Percentiles rank a stretch among this genome's conserved stretches.
phyloP scores from a whole-genome alignment of 805 yeast genomes.

The Metahyphopichia silvanorum region DNA sequence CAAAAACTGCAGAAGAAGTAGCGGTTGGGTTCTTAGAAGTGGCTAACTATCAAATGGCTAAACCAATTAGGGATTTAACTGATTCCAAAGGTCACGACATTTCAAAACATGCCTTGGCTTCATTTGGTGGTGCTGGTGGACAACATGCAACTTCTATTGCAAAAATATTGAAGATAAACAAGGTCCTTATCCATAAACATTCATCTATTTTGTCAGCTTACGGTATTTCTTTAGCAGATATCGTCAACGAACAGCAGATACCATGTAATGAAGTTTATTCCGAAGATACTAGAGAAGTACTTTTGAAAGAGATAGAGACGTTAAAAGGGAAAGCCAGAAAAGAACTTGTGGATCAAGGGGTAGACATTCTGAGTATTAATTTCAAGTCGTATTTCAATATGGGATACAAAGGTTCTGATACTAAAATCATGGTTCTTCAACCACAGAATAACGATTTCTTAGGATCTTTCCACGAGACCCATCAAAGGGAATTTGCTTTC shows the following conservation, averaged over 20 bases:
- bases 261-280: constrained; percentile 53
- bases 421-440: constrained; percentile 21
- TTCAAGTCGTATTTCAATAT: constrained; percentile 13
- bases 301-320: constrained; percentile 7
- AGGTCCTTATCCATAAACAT: constrained; percentile 72
- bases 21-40: constrained; percentile 81
- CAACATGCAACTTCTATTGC: constrained; percentile 85
- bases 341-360: constrained; percentile 12
- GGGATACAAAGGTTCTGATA: constrained; percentile 23
- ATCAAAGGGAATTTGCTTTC: constrained; percentile 73
- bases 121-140: constrained; percentile 95
- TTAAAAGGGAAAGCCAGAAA: constrained; percentile 9
- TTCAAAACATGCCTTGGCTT: constrained; percentile 65
- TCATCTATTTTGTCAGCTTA: constrained; percentile 84
- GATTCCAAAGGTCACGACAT: constrained; percentile 78
- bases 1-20: constrained; percentile 59
- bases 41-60: constrained; percentile 87
- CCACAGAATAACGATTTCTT: constrained; percentile 28
- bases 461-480: constrained; percentile 49
- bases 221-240: constrained; percentile 85
- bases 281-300: constrained; percentile 18
- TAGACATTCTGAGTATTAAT: constrained; percentile 5
- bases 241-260: constrained; percentile 74
- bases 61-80: constrained; percentile 80
- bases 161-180: constrained; percentile 60